Evolutionary conservation across 177 flowering plant species (phyloP).

Genomic region (Vitis hybrid): DNA sequence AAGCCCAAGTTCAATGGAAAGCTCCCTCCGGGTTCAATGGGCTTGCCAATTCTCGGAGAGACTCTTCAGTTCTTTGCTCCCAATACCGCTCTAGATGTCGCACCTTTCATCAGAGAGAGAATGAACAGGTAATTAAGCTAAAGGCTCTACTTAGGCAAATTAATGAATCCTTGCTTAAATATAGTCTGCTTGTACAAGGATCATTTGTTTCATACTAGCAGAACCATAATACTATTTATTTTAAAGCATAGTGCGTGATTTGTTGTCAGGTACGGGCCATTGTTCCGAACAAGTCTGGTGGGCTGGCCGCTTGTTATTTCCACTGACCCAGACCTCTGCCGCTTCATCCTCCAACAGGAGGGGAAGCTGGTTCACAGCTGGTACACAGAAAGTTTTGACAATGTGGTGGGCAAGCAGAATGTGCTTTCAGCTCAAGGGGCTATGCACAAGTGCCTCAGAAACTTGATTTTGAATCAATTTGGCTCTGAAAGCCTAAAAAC

Average conservation of each 20-base stretch:
- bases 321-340: slow-evolving; percentile 74
- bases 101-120: slow-evolving; percentile 74
- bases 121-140: slow-evolving; percentile 52
- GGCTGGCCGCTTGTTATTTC: slow-evolving; percentile 77
- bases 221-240: not conserved
- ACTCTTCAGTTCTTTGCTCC: slow-evolving; percentile 80
- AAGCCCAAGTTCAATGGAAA: slow-evolving; percentile 81
- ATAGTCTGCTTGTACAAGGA: too few species aligned
- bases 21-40: slow-evolving; percentile 99
- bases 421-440: slow-evolving; percentile 83
- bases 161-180: too few species aligned
- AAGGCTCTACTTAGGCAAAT: too few species aligned
- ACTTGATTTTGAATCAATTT: slow-evolving; percentile 74
- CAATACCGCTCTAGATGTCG: slow-evolving; percentile 54
- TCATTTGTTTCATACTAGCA: too few species aligned
- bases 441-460: slow-evolving; percentile 89
- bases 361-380: slow-evolving; percentile 78
- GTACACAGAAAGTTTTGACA: slow-evolving; percentile 88
- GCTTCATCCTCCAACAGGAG: slow-evolving; percentile 79
- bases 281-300: slow-evolving; percentile 78
- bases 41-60: slow-evolving; percentile 86
- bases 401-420: slow-evolving; percentile 74
- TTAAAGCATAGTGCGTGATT: not conserved
- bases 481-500: slow-evolving; percentile 80
- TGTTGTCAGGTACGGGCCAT: slow-evolving; percentile 71